These are phyloP conservation scores for Sporormia fimetaria DNA, from an alignment of 495 filamentous ascomycete species.

Conservation along the genomic window DNA sequence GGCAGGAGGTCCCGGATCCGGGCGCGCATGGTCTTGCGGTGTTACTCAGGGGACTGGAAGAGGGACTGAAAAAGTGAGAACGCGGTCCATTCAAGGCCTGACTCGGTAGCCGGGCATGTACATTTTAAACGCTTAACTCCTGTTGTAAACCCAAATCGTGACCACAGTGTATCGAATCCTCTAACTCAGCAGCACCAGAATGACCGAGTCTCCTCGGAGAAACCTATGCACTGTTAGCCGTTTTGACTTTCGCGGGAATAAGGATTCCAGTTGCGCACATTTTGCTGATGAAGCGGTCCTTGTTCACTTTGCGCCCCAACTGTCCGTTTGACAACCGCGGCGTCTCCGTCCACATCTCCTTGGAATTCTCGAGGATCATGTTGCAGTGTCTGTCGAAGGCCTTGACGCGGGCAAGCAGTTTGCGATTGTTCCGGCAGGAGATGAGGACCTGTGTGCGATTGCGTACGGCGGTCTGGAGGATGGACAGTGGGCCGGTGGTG, in stretches of 20 bases:
- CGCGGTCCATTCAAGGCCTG: background rate
- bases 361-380: conserved; percentile 96
- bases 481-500: conserved; percentile 72
- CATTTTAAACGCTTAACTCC: conserved; percentile 4
- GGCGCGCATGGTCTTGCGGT: conserved; percentile 75
- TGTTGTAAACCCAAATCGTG: background rate
- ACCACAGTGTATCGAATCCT: no score
- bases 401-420: conserved; percentile 69
- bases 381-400: conserved; percentile 93
- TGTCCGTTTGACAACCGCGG: conserved; percentile 62
- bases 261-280: conserved; percentile 57
- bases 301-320: conserved; percentile 86
- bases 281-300: conserved; percentile 97
- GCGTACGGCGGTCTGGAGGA: conserved; percentile 84
- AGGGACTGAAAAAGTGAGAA: conserved; percentile 33
- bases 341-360: conserved; percentile 99
- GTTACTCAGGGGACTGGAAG: conserved; percentile 69
- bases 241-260: background rate
- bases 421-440: conserved; percentile 80
- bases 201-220: conserved; percentile 84
- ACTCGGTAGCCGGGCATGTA: no score
- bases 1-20: conserved; percentile 76
- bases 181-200: conserved; percentile 83
- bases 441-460: conserved; percentile 83
- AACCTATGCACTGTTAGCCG: conserved; percentile 50